Percentiles rank a stretch among this genome's conserved stretches.
Conservation (phyloP, 805 yeast genomes). For the Wickerhamomyces canadensis region DNA sequence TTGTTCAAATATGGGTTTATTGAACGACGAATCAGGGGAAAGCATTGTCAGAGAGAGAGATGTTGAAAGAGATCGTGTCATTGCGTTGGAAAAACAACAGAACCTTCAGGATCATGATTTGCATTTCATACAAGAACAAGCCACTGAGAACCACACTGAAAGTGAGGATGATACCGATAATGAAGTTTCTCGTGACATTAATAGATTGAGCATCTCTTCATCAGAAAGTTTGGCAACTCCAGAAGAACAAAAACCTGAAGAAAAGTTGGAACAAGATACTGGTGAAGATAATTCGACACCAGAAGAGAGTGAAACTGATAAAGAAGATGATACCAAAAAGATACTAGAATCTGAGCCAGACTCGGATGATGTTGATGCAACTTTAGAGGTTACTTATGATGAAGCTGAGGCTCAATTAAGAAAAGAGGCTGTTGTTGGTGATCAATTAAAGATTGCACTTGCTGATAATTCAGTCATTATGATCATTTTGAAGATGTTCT, state of each 20-base stretch:
- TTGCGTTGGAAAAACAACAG: conserved; percentile 26
- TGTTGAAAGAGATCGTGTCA: conserved; percentile 50
- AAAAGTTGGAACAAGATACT: conserved; percentile 13
- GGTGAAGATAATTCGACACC: conserved; percentile 13
- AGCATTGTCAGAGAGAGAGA: conserved; percentile 66
- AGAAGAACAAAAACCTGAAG: background rate
- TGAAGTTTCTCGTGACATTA: conserved; percentile 27
- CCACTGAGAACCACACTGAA: conserved; percentile 23
- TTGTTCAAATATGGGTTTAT: conserved; percentile 93
- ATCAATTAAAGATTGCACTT: conserved; percentile 74
- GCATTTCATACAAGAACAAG: too few species aligned
- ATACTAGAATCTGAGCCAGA: conserved; percentile 23
- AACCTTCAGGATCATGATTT: conserved; percentile 9
- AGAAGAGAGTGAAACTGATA: conserved; percentile 1
- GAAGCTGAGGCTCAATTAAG: conserved; percentile 40
- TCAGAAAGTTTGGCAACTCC: background rate
- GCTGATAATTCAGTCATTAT: conserved; percentile 67
- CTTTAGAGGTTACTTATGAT: conserved; percentile 29
- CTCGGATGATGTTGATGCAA: conserved; percentile 18
- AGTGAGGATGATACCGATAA: conserved; percentile 30
- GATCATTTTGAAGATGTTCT: conserved; percentile 67
- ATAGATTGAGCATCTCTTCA: conserved; percentile 15
- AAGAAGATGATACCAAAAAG: background rate
- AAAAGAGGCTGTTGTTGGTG: conserved; percentile 73
- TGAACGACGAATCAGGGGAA: conserved; percentile 75